A percentile compares a stretch with the other conserved stretches of the same genome.
Evolutionary conservation across 1,284 basidiomycete species (phyloP).

Genomic region (Coriolopsis trogii): DNA sequence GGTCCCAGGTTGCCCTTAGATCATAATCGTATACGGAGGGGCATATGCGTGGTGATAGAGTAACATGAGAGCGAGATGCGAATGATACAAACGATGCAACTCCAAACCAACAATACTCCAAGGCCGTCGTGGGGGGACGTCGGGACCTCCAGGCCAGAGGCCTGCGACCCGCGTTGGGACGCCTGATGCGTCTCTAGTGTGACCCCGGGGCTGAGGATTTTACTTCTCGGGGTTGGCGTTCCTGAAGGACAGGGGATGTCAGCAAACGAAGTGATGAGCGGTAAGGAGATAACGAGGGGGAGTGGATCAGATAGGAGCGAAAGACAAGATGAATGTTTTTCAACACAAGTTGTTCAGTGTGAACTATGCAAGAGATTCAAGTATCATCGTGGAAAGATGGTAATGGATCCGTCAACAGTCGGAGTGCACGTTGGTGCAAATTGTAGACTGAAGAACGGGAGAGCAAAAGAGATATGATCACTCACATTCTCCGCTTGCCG

Average conservation of each 20-base stretch:
- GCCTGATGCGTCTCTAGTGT: constrained; percentile 25
- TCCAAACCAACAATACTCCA: constrained; percentile 24
- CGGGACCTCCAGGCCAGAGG: constrained; percentile 12
- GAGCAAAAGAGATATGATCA: constrained; percentile 33
- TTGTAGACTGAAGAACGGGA: constrained; percentile 1
- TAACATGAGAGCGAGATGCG: constrained; percentile 27
- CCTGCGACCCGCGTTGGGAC: constrained; percentile 17
- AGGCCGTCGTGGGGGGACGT: constrained; percentile 16
- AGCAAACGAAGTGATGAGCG: constrained; percentile 19
- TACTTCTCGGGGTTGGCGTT: constrained; percentile 86
- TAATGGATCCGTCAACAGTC: constrained; percentile 11
- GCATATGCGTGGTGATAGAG: constrained; percentile 28
- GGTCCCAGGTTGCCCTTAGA: too few relatives aligned
- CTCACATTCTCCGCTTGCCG: constrained; percentile 96
- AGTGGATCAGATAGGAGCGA: constrained; percentile 87
- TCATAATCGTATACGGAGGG: constrained; percentile 27
- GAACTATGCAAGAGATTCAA: constrained; percentile 82
- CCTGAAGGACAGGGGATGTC: constrained; percentile 47
- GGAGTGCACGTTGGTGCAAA: constrained; percentile 4
- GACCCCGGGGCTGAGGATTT: constrained; percentile 30
- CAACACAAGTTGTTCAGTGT: constrained; percentile 84
- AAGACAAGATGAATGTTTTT: constrained; percentile 85
- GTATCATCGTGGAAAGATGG: constrained; percentile 61
- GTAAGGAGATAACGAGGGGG: constrained; percentile 17
- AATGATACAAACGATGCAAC: constrained; percentile 28